phyloP scores from a whole-genome alignment of 129 eudicot genomes.

The Lactuca saligna region DNA sequence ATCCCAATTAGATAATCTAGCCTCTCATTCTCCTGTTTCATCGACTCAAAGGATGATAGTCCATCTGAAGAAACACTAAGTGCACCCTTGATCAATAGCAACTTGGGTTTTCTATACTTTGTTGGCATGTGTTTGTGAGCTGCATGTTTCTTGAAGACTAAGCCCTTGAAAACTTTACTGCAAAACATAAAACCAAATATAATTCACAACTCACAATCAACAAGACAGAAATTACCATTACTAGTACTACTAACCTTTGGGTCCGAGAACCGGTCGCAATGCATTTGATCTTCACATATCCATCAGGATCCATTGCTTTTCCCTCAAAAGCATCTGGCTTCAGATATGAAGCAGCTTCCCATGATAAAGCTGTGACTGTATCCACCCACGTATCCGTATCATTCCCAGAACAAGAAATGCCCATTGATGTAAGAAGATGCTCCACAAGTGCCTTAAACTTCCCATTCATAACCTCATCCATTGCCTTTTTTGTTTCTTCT shows the following conservation, averaged over 20 bases:
- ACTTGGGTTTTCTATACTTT: slow-evolving; percentile 59
- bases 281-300: slow-evolving; percentile 87
- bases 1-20: slow-evolving; percentile 44
- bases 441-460: slow-evolving; percentile 68
- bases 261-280: slow-evolving; percentile 64
- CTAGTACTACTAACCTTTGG: slow-evolving; percentile 49
- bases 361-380: slow-evolving; percentile 71
- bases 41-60: slow-evolving; percentile 68
- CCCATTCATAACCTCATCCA: slow-evolving; percentile 70
- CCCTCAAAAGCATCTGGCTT: slow-evolving; percentile 72
- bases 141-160: slow-evolving; percentile 94
- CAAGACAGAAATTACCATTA: slow-evolving; percentile 8
- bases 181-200: slow-evolving; percentile 22
- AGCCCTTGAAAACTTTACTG: slow-evolving; percentile 78
- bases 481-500: slow-evolving; percentile 62
- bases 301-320: slow-evolving; percentile 86
- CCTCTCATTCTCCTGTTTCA: slow-evolving; percentile 64
- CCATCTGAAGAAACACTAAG: slow-evolving; percentile 77
- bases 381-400: slow-evolving; percentile 60
- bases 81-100: slow-evolving; percentile 75
- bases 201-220: background rate
- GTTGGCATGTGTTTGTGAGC: slow-evolving; percentile 98
- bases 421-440: slow-evolving; percentile 63
- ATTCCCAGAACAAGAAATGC: slow-evolving; percentile 37
- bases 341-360: slow-evolving; percentile 89